These are phyloP conservation scores for Leonotis leonurus DNA, from an alignment of 257 asterid genomes.

Conservation along the genomic window DNA sequence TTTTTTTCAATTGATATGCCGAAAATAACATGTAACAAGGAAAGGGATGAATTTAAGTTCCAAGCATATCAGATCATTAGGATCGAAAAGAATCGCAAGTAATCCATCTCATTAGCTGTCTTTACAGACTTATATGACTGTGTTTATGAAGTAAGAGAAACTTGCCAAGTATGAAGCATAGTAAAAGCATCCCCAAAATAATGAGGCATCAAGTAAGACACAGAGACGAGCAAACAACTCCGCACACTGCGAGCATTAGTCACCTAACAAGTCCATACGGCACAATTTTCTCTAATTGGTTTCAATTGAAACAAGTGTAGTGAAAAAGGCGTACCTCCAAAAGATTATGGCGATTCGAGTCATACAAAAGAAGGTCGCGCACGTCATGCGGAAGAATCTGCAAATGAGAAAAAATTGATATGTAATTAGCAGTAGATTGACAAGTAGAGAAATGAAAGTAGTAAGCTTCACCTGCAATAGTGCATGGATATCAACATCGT, in stretches of 20 bases:
- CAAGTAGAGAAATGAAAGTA: neutral
- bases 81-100: too few relatives aligned
- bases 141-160: too few relatives aligned
- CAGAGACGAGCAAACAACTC: too few relatives aligned
- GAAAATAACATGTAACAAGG: neutral
- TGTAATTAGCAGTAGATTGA: neutral
- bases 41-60: neutral
- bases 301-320: neutral
- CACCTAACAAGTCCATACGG: too few relatives aligned
- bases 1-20: neutral
- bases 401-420: neutral
- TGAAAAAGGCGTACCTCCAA: constrained; percentile 45
- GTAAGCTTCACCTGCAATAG: constrained; percentile 37
- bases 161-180: too few relatives aligned
- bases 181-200: too few relatives aligned
- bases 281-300: too few relatives aligned
- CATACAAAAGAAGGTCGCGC: constrained; percentile 34
- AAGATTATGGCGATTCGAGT: constrained; percentile 39
- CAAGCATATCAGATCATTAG: too few relatives aligned
- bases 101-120: too few relatives aligned
- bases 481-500: constrained; percentile 32
- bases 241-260: too few relatives aligned
- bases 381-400: constrained; percentile 75
- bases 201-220: too few relatives aligned
- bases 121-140: too few relatives aligned